Evolutionary conservation across 2,329 filamentous ascomycete genomes (phyloP), one percentile per base, ranked within the genome.

Genomic region (Ophiostoma tasmaniense): DNA sequence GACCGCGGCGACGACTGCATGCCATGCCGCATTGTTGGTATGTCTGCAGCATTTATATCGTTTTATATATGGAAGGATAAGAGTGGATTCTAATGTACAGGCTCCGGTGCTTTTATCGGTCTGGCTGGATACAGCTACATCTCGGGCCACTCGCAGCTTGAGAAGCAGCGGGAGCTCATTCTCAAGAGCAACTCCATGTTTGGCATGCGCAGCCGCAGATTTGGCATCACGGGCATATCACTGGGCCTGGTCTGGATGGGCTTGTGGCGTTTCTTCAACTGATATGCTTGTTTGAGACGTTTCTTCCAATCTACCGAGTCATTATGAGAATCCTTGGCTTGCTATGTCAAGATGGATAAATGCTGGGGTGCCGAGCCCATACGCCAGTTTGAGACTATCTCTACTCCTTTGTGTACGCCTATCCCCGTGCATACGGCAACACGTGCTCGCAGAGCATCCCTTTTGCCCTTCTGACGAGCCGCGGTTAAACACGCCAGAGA

Each of bases 91-190:
- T 50, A 11, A 65, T 22, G 6, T 13, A 1, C 22, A 93, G 91
- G 91, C 62, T 89, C 90, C 75, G 84, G 87, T 52, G 89, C 90
- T 0, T 92, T 95, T 72, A 81, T 92, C 69, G 90, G 89, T 1
- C 85, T 94, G 20, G 91, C 88, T 3, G 87, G 83, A 0, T 95
- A 93, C 79, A 93, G 88, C 77, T 93, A 93, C 79, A 81, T 87
- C 71, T 90, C 89, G 2, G 91, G 91, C 70, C 89, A 88, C 78
- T 81, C 82, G 66, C 90, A 93, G 77, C 85, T 95, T 37, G 84
- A 87, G 74, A 82, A 83, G 74, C 89, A 91, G 76, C 83, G 85
- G 71, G 81, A 83, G n/a, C 78, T 80, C 70, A 91, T 93, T 71
- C 79, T 92, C 70, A 82, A 85, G 75, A 90, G 89, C 79, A 85